Base-by-base conservation (phyloP, 2,329 filamentous ascomycete species). In the Plenodomus tracheiphilus region DNA sequence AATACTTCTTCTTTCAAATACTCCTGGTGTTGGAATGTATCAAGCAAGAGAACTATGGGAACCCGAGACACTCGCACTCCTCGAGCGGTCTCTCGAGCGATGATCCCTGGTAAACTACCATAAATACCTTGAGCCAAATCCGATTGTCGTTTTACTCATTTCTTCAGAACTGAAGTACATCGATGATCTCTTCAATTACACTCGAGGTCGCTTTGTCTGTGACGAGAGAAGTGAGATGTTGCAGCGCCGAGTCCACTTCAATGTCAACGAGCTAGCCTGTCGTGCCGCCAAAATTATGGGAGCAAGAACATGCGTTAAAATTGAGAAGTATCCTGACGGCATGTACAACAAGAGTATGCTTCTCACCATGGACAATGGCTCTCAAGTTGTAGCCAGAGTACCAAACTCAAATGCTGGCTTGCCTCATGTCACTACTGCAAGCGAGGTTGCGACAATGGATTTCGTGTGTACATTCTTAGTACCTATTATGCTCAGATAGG, bases 391-490 rank as follows among this genome's bases (percentile, higher is more conserved):
- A 17, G 72, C 68, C 6, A 73, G 70, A 55, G 46, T 74, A n/a
- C 71, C 69, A 2, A 69, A 70, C 51, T 69, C 69, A 16, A 72
- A 71, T 54, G 66, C 68, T 49, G 71, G 71, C 4, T 21, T 53
- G 30, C 49, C 62, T 25, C 68, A 70, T 47, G 66, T 63, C 22
- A 71, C 65, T 7, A 74, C 69, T 18, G 70, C 71, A 7, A 73
- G 67, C 41, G 69, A 72, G 54, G 70, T 70, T 32, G 72, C 72
- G 2, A 74, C 71, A 13, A 71, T 73, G 68, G 61, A 66, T 22
- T 68, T 67, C 44, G 66, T 71, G 59, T 11, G 42, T 47, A 46
- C 28, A 19, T 50, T 36, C 36, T 38, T 40, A 16, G 13, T 10
- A 8, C 10, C 13, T 9, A 37, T 5, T 16, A 18, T 37, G 4